Conservation (phyloP, 306 rosid species). For the Lupinus albus region DNA sequence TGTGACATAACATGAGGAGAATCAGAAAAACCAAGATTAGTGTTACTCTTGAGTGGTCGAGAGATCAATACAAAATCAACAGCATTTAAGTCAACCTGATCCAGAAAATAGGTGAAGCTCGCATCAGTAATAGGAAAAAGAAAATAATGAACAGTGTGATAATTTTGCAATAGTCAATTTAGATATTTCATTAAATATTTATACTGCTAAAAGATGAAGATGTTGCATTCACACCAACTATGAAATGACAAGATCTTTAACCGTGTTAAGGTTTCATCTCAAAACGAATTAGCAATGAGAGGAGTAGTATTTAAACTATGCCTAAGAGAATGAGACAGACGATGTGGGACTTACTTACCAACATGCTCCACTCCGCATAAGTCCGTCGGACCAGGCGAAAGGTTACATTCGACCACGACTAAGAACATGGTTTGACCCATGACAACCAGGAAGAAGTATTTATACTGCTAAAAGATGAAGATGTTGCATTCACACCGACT, state of each 20-base stretch:
- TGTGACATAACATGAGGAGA: conserved; percentile 69
- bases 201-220: too few relatives aligned
- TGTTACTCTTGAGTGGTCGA: conserved; percentile 51
- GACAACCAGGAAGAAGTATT: too few relatives aligned
- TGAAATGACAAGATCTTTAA: background rate
- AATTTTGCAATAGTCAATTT: conserved; percentile 20
- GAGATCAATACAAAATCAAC: conserved; percentile 87
- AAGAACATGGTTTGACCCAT: too few relatives aligned
- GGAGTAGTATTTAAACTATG: too few relatives aligned
- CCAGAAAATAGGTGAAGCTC: conserved; percentile 43
- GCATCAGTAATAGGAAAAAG: conserved; percentile 24
- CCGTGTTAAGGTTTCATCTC: too few relatives aligned
- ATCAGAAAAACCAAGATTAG: conserved; percentile 49
- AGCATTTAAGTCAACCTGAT: conserved; percentile 59
- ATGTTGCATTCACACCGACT: background rate
- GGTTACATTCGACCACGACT: too few relatives aligned
- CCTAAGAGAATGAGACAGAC: too few relatives aligned
- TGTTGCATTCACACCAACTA: background rate
- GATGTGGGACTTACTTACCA: too few relatives aligned
- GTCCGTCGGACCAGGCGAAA: too few relatives aligned
- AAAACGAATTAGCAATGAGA: too few relatives aligned
- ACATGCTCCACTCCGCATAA: too few relatives aligned
- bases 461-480: too few relatives aligned
- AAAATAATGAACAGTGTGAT: conserved; percentile 14
- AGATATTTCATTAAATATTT: background rate